Base-by-base conservation (phyloP, 2,329 filamentous ascomycete species). In the Aspergillus sp. region DNA sequence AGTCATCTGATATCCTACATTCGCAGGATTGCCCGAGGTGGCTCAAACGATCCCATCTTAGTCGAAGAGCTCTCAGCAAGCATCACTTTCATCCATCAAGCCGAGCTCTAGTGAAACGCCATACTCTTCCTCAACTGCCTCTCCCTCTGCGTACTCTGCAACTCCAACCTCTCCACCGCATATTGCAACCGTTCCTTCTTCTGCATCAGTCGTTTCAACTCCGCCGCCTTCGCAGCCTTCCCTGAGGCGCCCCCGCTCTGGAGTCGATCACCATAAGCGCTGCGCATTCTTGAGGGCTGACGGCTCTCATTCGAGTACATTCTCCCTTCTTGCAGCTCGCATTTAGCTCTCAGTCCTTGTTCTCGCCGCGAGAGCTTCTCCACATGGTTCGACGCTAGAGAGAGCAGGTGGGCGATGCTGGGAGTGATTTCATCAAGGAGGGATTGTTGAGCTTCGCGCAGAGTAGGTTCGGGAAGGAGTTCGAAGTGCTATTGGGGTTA, bases 361-460 rank as follows among this genome's bases (percentile, higher is more conserved):
- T 96, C 91, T 65, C 91, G 89, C 6, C 92, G 87, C 55, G 90
- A 90, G 45, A 94, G 87, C 60, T 91, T 91, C 68, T 93, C 91
- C 41, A 96, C 85, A 71, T 96, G 89, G 64, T 89, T 87, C 66
- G 92, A 88, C n/a, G 92, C 91, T 66, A 92, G 89, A 64, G 88
- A 85, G 55, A 97, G 87, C 2, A 97, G 86, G 60, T 87, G 85
- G 30, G 88, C 82, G 65, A 96, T 90, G 75, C 92, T 92, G 8
- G 93, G 93, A n/a, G 89, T 89, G 67, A 97, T 95, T 74, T 96
- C 92, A 70, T 91, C 90, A 69, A 92, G 89, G 17, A 97, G 86
- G 4, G 91, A 89, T 66, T 91, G 84, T 77, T 97, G 93, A 32
- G 93, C 93, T 64, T 89, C 85, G 63, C 89, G 88, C 48, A 97